Percentiles rank a stretch among this genome's conserved stretches.
These are phyloP conservation scores for Casuarina cunninghamiana DNA, from an alignment of 306 rosid species.

Conservation along the genomic window DNA sequence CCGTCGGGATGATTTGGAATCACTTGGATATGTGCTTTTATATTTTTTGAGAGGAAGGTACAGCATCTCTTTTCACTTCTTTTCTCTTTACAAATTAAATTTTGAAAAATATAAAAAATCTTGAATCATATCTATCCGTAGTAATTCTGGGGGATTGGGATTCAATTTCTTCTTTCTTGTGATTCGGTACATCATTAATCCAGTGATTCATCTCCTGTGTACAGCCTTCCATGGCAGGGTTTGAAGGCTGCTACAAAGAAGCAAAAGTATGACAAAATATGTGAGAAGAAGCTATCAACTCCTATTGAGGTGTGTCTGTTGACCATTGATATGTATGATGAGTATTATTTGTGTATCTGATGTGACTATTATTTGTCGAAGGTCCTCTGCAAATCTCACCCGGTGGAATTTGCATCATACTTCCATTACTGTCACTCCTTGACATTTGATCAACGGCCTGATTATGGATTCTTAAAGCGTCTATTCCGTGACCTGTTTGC, in stretches of 20 bases:
- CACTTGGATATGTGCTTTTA: slow-evolving; percentile 93
- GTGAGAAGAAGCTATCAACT: slow-evolving; percentile 93
- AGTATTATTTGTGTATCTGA: slow-evolving; percentile 21
- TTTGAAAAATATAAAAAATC: not conserved
- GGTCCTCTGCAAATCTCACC: slow-evolving; percentile 92
- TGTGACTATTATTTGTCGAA: slow-evolving; percentile 32
- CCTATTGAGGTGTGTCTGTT: slow-evolving; percentile 80
- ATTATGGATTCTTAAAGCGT: slow-evolving; percentile 95
- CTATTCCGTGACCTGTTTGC: slow-evolving; percentile 82
- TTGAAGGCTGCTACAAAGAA: slow-evolving; percentile 97
- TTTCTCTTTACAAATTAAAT: slow-evolving; percentile 12
- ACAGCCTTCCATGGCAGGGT: slow-evolving; percentile 99
- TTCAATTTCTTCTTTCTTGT: not conserved
- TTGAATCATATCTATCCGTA: not conserved
- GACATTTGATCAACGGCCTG: slow-evolving; percentile 96
- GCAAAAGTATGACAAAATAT: slow-evolving; percentile 95
- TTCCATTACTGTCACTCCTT: slow-evolving; percentile 91
- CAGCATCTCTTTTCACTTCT: slow-evolving; percentile 15
- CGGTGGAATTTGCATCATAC: slow-evolving; percentile 96
- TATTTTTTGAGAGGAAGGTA: slow-evolving; percentile 98
- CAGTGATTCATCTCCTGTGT: slow-evolving; percentile 26
- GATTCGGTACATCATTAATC: not conserved
- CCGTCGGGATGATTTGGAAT: slow-evolving; percentile 97
- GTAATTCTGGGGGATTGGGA: slow-evolving; percentile 5
- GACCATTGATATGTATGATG: slow-evolving; percentile 8